Percentiles rank a stretch among this genome's conserved stretches.
Evolutionary conservation across 1,139 yeast genomes (phyloP).

Genomic region (Kurtzmaniella quercitrusa): DNA sequence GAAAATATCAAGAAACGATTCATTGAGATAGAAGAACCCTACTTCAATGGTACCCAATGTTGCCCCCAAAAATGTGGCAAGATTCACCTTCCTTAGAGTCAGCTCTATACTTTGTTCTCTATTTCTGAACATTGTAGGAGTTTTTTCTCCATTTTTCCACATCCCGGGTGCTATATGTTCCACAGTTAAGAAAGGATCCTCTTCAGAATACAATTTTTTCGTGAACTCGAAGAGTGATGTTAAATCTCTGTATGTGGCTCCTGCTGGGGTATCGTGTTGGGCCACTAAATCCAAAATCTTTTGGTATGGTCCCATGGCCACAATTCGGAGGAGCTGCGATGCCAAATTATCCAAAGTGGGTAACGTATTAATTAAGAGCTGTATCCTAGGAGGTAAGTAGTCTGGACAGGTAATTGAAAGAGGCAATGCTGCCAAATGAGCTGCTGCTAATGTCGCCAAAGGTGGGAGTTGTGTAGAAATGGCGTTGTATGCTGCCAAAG

Average conservation of each 20-base stretch:
- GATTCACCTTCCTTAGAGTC: slow-evolving; percentile 74
- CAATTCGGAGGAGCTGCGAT: slow-evolving; percentile 63
- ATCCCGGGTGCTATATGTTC: slow-evolving; percentile 60
- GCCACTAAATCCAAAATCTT: slow-evolving; percentile 70
- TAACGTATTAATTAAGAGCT: slow-evolving; percentile 57
- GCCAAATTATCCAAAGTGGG: slow-evolving; percentile 75
- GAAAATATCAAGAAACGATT: slow-evolving; percentile 78
- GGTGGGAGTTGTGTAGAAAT: slow-evolving; percentile 38
- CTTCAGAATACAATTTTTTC: slow-evolving; percentile 57
- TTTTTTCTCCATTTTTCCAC: slow-evolving; percentile 60
- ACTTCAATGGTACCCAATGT: slow-evolving; percentile 79
- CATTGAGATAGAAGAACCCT: slow-evolving; percentile 83
- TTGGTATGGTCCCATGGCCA: slow-evolving; percentile 70
- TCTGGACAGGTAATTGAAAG: slow-evolving; percentile 53
- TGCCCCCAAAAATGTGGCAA: slow-evolving; percentile 84
- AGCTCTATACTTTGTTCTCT: slow-evolving; percentile 64
- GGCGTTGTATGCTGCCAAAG: slow-evolving; percentile 42
- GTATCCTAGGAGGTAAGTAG: slow-evolving; percentile 55
- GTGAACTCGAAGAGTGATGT: slow-evolving; percentile 74
- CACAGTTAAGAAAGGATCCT: slow-evolving; percentile 63
- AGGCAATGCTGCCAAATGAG: slow-evolving; percentile 57
- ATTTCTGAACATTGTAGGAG: slow-evolving; percentile 54
- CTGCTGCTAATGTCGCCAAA: slow-evolving; percentile 39
- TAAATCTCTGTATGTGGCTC: slow-evolving; percentile 69
- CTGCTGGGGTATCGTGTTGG: slow-evolving; percentile 67